Evolutionary conservation across 768 basidiomycete genomes (phyloP), one percentile per base, ranked within the genome.

Genomic region (Lactifluus volemus): DNA sequence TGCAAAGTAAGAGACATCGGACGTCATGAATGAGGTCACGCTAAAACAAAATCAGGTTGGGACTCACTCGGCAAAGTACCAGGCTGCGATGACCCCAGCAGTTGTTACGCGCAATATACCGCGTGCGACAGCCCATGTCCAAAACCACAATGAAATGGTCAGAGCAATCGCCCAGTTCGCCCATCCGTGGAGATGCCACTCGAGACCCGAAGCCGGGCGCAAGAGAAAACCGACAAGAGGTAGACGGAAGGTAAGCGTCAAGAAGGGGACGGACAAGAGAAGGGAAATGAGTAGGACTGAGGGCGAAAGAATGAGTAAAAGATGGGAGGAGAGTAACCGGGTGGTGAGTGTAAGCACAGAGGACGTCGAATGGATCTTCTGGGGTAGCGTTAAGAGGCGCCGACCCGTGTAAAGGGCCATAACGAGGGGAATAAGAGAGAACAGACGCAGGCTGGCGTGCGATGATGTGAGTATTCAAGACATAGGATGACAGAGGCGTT

Each of bases 41-140:
- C 0, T 9, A 21, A 1, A 45, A 30, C 12, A 50, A n/a, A 29
- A 41, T 51, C 6, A 9, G n/a, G 42, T 30, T 11, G 56, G 30
- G 0, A 70, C 83, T 68, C 67, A 85, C 81, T 83, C 77, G 32
- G 81, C 70, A 73, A 92, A 96, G 70, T 96, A 97, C 94, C 94
- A 97, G 49, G 87, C 85, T 2, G 92, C 94, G 38, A 98, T 82
- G 4, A 94, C 89, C 34, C 86, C 87, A 0, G 92, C 86, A 59
- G 85, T 83, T 2, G 85, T 82, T 56, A 87, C 89, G 6, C 91
- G 78, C 48, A 93, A 73, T 1, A 91, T 70, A 1, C 93, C 93
- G 44, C 92, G 79, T 19, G 89, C 84, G 6, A 97, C 86, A 10
- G 80, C 82, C 81, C 86, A 85, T 19, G 80, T 84, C 86, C 86